phyloP scores from a whole-genome alignment of 371 early-diverging fungal species.

The Ordospora pajunii region DNA sequence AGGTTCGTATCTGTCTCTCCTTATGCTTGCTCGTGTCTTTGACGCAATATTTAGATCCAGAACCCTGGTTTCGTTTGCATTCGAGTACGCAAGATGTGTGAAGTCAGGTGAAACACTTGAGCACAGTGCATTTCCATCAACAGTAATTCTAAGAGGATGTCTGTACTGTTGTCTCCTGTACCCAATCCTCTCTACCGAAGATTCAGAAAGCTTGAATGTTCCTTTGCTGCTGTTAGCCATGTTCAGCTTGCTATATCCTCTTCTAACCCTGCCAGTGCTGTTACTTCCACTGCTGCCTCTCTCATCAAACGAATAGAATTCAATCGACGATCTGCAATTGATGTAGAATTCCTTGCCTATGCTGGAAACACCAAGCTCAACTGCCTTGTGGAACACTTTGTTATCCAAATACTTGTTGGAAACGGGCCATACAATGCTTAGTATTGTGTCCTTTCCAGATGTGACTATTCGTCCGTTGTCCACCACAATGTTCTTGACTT shows the following conservation, averaged over 20 bases:
- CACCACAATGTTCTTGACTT: slow-evolving; percentile 14
- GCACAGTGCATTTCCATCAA: neutral
- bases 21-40: neutral
- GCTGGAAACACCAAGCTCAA: neutral
- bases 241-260: neutral
- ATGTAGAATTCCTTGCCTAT: neutral
- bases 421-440: neutral
- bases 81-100: neutral
- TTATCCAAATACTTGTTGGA: slow-evolving; percentile 9
- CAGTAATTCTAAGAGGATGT: neutral
- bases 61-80: neutral
- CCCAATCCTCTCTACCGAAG: neutral
- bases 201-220: neutral
- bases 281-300: neutral
- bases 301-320: neutral
- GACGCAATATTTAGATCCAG: neutral
- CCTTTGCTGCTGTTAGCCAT: too few relatives aligned
- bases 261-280: neutral
- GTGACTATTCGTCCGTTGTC: slow-evolving; percentile 20
- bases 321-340: neutral
- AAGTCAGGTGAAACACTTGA: neutral
- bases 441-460: slow-evolving; percentile 20
- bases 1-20: neutral
- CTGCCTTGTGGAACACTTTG: slow-evolving; percentile 16
- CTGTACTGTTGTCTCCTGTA: neutral